These are phyloP conservation scores for Colletotrichum simmondsii DNA, from an alignment of 2,329 filamentous ascomycete genomes.

Conservation along the genomic window DNA sequence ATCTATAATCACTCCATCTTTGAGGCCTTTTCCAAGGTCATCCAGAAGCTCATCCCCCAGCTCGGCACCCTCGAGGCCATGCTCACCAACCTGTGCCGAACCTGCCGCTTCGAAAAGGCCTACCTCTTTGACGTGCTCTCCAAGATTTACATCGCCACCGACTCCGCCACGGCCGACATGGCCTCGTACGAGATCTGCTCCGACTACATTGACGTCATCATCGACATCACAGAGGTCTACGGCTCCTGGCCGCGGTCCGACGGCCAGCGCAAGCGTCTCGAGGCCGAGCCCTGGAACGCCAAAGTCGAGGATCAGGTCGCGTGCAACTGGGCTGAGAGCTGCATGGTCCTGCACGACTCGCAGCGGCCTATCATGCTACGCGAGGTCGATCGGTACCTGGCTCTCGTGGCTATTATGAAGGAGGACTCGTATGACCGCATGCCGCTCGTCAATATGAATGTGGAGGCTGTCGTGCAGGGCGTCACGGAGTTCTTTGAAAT, in stretches of 20 bases:
- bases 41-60: slow-evolving; percentile 95
- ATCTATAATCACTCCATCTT: slow-evolving; percentile 99
- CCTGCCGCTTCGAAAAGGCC: slow-evolving; percentile 95
- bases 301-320: slow-evolving; percentile 74
- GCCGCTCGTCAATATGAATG: slow-evolving; percentile 87
- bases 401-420: slow-evolving; percentile 87
- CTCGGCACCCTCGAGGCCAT: slow-evolving; percentile 92
- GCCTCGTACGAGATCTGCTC: slow-evolving; percentile 98
- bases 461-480: slow-evolving; percentile 83
- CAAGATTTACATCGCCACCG: slow-evolving; percentile 98
- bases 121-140: slow-evolving; percentile 98
- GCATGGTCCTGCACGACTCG: slow-evolving; percentile 73
- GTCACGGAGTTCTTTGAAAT: slow-evolving; percentile 83
- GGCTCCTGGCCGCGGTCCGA: slow-evolving; percentile 75
- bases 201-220: slow-evolving; percentile 98
- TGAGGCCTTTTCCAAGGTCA: slow-evolving; percentile 97
- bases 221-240: slow-evolving; percentile 96
- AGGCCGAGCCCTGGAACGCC: slow-evolving; percentile 70
- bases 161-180: slow-evolving; percentile 93
- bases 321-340: slow-evolving; percentile 74
- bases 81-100: slow-evolving; percentile 92
- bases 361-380: slow-evolving; percentile 74
- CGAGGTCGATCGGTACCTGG: slow-evolving; percentile 79
- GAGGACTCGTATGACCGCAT: slow-evolving; percentile 87
- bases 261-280: slow-evolving; percentile 64